These are phyloP conservation scores for Olyra latifolia DNA, from an alignment of 176 grass and related monocot genomes.

Conservation along the genomic window DNA sequence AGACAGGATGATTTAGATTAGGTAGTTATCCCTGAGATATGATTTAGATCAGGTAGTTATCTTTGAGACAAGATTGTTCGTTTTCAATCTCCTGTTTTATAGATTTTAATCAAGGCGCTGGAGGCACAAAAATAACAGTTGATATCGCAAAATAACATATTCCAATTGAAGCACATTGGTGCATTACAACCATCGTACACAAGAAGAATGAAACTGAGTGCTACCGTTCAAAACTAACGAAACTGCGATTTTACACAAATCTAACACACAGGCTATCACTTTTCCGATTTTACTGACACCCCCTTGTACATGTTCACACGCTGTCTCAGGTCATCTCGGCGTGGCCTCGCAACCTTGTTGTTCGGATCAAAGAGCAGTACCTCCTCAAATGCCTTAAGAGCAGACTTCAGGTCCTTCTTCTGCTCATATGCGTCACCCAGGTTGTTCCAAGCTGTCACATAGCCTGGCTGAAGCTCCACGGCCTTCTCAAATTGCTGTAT, in stretches of 20 bases:
- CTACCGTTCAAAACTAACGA: conserved; percentile 40
- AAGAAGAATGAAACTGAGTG: not conserved
- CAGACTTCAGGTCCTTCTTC: conserved; percentile 68
- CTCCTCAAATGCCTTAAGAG: conserved; percentile 89
- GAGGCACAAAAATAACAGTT: too few relatives aligned
- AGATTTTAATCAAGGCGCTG: too few relatives aligned
- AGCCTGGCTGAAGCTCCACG: conserved; percentile 84
- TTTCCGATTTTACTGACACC: conserved; percentile 67
- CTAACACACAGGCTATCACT: conserved; percentile 30
- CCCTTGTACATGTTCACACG: conserved; percentile 81
- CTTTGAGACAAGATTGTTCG: too few relatives aligned
- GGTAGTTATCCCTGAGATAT: too few relatives aligned
- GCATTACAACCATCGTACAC: too few relatives aligned
- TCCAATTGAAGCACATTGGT: too few relatives aligned
- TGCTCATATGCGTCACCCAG: conserved; percentile 83
- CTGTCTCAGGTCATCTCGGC: conserved; percentile 64
- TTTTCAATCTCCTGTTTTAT: too few relatives aligned
- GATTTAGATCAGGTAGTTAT: too few relatives aligned
- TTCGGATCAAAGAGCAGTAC: conserved; percentile 91
- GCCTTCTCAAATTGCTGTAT: conserved; percentile 82
- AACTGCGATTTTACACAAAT: not conserved
- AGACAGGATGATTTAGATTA: too few relatives aligned
- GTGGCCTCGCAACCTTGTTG: conserved; percentile 78
- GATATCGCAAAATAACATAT: too few relatives aligned
- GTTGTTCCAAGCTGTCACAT: conserved; percentile 97